phyloP scores from a whole-genome alignment of 257 asterid genomes.

The Ocimum tenuiflorum region DNA sequence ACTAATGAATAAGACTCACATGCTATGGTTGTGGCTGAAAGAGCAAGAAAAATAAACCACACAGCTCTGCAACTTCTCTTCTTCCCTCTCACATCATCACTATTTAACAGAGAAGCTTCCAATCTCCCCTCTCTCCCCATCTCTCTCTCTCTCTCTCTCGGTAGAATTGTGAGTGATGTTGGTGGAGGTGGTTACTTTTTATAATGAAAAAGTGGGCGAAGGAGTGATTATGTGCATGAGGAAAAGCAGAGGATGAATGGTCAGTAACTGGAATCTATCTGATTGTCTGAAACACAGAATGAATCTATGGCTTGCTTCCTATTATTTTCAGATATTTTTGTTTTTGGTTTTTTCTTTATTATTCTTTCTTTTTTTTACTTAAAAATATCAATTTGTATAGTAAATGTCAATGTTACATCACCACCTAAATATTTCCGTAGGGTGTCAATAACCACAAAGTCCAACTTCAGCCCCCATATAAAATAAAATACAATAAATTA shows the following conservation, averaged over 20 bases:
- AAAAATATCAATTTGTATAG: too few species aligned
- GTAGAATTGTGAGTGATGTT: background rate
- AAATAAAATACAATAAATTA: too few species aligned
- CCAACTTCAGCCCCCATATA: background rate
- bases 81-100: background rate
- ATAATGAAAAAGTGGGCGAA: background rate
- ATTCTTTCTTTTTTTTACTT: too few species aligned
- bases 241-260: background rate
- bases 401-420: too few species aligned
- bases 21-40: conserved; percentile 26
- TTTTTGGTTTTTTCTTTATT: too few species aligned
- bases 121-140: conserved; percentile 20
- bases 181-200: background rate
- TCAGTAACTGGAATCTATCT: background rate
- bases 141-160: conserved; percentile 4
- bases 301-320: too few species aligned
- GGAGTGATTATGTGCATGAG: background rate
- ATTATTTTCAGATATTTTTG: too few species aligned
- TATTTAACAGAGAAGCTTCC: conserved; percentile 24
- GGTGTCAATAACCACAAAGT: too few species aligned
- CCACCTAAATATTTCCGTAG: background rate
- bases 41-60: conserved; percentile 17
- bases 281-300: background rate
- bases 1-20: conserved; percentile 27
- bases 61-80: conserved; percentile 11